Evolutionary conservation across 2,329 filamentous ascomycete genomes (phyloP), one percentile per base, ranked within the genome.

Genomic region (Fusarium virguliforme): DNA sequence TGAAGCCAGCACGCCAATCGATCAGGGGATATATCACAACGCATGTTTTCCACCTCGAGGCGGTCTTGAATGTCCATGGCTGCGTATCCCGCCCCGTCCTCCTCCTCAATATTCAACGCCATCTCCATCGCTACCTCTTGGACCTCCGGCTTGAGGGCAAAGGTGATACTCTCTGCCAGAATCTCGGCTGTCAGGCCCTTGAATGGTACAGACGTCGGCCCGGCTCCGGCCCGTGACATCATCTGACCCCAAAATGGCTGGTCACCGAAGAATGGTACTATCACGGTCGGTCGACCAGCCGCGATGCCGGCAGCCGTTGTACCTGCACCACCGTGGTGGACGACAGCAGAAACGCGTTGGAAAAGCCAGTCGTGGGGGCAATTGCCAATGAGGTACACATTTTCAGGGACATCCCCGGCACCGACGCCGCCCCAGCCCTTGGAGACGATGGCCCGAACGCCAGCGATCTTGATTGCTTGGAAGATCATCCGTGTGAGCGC

Each of bases 281-380:
- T 87, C 76, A 90, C 88, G 1, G 89, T 91, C 0, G 89, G 89
- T 46, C 84, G 85, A 1, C 85, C 89, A 55, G 84, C 86, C 60
- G 87, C 87, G 9, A 91, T 81, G 1, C 89, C 89, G 18, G 88
- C 89, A 2, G 90, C 90, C 1, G 89, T 90, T 0, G 90, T 91
- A 4, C 90, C 90, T 2, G 90, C 90, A 15, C 89, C 89, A 8
- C 89, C 89, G 65, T 91, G 89, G 69, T 91, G 89, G 0, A 91
- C 85, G 0, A 91, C 89, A 2, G 85, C 87, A 3, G 83, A 82
- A 3, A 90, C 88, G 13, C 82, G 82, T 4, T 87, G 84, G 65
- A 91, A 91, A 0, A 91, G 81, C 90, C 90, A 91, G 74, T 91
- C 89, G 70, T 91, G 89, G 0, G 89, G 90, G 1, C 85, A 89